Evolutionary conservation across 2,329 filamentous ascomycete species (phyloP).

Genomic region (Sporothrix variecibatus): DNA sequence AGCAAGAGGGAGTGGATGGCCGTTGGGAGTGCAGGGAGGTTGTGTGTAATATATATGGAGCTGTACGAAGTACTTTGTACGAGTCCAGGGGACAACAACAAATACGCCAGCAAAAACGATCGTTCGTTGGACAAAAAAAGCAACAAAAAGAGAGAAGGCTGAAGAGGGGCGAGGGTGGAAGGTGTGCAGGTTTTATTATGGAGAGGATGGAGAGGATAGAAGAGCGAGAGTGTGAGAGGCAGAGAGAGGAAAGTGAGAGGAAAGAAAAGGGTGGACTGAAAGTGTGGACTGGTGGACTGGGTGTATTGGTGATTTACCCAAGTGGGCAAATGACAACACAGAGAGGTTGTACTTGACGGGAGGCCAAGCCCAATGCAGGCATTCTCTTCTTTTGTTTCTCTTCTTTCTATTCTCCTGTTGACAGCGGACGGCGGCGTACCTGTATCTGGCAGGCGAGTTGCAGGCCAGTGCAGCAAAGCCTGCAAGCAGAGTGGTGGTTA

Average conservation of each 20-base stretch:
- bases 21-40: conserved; percentile 6
- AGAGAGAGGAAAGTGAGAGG: background rate
- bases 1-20: background rate
- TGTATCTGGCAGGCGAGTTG: conserved; percentile 17
- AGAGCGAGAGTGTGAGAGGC: background rate
- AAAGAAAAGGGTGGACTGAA: background rate
- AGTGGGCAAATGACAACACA: conserved; percentile 10
- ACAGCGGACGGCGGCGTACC: background rate
- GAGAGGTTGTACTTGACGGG: too few species aligned
- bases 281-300: background rate
- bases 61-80: background rate
- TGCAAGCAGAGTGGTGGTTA: background rate
- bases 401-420: too few species aligned
- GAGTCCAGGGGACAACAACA: background rate
- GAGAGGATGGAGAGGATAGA: background rate
- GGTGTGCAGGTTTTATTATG: conserved; percentile 1
- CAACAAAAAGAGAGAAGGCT: background rate
- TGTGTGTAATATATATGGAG: conserved; percentile 2
- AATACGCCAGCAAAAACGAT: background rate
- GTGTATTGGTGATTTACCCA: conserved; percentile 1
- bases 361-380: background rate
- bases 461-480: background rate
- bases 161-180: background rate
- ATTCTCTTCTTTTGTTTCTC: background rate
- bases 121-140: background rate